Percentiles rank a stretch among this genome's conserved stretches.
phyloP scores from a whole-genome alignment of 2,329 filamentous ascomycete genomes.

The Diaporthe sp. region DNA sequence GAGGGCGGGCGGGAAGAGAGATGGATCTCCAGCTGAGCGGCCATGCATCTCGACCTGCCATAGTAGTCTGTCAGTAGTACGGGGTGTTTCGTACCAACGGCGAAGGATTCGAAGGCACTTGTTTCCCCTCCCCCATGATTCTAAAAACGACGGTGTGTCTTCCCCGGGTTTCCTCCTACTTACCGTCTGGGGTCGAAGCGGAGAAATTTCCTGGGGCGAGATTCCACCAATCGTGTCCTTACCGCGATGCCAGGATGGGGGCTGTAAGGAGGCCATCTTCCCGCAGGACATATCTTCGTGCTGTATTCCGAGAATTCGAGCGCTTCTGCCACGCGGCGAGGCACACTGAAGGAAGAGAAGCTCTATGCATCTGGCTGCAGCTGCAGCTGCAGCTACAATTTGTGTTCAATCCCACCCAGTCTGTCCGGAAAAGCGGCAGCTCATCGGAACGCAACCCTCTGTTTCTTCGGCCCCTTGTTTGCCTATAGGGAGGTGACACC shows the following conservation, averaged over 20 bases:
- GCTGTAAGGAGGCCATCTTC: neutral
- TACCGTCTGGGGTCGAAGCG: conserved; percentile 29
- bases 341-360: neutral
- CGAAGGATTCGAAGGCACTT: neutral
- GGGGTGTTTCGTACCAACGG: neutral
- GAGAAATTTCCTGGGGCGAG: conserved; percentile 21
- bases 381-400: neutral
- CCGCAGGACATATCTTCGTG: neutral
- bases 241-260: neutral
- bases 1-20: neutral
- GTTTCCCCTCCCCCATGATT: neutral
- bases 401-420: neutral
- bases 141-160: neutral
- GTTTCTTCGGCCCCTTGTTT: neutral
- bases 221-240: conserved; percentile 37
- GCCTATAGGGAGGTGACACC: neutral
- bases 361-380: too few species aligned
- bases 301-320: neutral
- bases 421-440: conserved; percentile 5
- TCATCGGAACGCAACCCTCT: neutral
- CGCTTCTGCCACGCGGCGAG: conserved; percentile 1
- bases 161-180: conserved; percentile 22
- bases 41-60: neutral
- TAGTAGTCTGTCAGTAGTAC: too few species aligned
- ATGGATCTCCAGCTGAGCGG: conserved; percentile 21